Base-by-base conservation (phyloP, 2,329 filamentous ascomycete genomes). In the Ceratocystis huliohia region DNA sequence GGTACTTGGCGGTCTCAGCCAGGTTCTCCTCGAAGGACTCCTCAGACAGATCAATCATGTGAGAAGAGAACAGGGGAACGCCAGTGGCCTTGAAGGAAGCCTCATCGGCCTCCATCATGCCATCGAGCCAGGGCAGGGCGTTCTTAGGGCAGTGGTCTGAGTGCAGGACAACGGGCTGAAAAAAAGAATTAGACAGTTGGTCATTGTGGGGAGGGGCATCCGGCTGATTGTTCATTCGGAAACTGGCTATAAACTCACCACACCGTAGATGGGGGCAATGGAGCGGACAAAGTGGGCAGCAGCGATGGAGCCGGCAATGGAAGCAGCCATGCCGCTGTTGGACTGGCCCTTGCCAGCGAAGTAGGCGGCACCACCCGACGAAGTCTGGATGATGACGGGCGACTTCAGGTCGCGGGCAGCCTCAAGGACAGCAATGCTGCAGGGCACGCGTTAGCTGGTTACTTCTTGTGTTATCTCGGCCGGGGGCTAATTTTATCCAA, bases 81-180 rank as follows among this genome's bases (percentile, higher is more conserved):
- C 89, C 89, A 76, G 93, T 85, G 76, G 85, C 77, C 87, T 96
- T 95, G 88, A 96, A 96, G 83, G 92, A 93, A 69, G 81, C 83
- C 85, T 97, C 94, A 74, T 97, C 94, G 72, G 87, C 93, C 70
- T 94, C 91, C 72, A 97, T 79, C 87, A 96, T 92, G 76, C 92
- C 92, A 75, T 96, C 92, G 76, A 97, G 82, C 93, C 93, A 97
- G 69, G 94, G 94, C 67, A 97, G 87, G 68, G 97, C 90, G 87
- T 97, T 97, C 89, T 97, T 97, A 76, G 94, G 93, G 80, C 93
- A 96, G 83, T 97, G 94, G 78, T 99, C 94, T 76, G 93, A 95
- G 85, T 96, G 92, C 68, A 97, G 86, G 73, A 97, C 82, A 72
- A 96, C 91, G 74, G 93, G 93, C 64, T 66, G 48, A 22, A 20